Evolutionary conservation across 805 yeast species (phyloP).

Genomic region (Cyberlindnera maritima): DNA sequence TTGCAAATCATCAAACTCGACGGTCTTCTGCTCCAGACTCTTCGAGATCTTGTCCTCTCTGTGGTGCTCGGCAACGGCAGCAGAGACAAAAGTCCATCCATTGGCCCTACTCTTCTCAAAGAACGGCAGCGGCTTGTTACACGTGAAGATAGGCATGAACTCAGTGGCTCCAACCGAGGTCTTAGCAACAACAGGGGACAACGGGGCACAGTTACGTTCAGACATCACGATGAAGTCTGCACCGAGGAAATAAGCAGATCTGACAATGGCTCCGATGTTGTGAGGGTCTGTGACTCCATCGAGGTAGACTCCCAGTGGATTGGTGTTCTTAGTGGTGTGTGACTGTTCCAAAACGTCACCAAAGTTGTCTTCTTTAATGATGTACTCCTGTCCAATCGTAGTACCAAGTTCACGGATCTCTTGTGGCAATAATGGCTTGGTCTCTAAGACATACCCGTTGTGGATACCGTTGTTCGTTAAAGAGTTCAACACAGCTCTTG

Average conservation of each 20-base stretch:
- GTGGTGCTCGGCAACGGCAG: conserved; percentile 42
- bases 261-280: conserved; percentile 77
- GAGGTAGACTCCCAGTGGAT: conserved; percentile 70
- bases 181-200: conserved; percentile 77
- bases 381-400: conserved; percentile 16
- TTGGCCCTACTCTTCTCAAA: conserved; percentile 48
- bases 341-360: conserved; percentile 24
- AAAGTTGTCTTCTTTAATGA: conserved; percentile 27
- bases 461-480: conserved; percentile 71
- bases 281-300: conserved; percentile 87
- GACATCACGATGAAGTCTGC: conserved; percentile 76
- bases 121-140: conserved; percentile 58
- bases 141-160: conserved; percentile 56
- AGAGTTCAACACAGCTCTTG: conserved; percentile 50
- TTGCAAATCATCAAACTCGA: conserved; percentile 43
- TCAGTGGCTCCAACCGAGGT: conserved; percentile 86
- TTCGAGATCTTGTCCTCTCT: conserved; percentile 28
- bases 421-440: conserved; percentile 47
- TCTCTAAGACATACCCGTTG: conserved; percentile 74
- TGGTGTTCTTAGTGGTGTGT: conserved; percentile 24
- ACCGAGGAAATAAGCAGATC: conserved; percentile 81
- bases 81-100: conserved; percentile 73
- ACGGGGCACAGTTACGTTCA: conserved; percentile 64
- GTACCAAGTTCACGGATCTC: conserved; percentile 27
- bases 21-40: conserved; percentile 31